Base-by-base conservation (phyloP, 1,139 yeast species). In the Pichia norvegensis region DNA sequence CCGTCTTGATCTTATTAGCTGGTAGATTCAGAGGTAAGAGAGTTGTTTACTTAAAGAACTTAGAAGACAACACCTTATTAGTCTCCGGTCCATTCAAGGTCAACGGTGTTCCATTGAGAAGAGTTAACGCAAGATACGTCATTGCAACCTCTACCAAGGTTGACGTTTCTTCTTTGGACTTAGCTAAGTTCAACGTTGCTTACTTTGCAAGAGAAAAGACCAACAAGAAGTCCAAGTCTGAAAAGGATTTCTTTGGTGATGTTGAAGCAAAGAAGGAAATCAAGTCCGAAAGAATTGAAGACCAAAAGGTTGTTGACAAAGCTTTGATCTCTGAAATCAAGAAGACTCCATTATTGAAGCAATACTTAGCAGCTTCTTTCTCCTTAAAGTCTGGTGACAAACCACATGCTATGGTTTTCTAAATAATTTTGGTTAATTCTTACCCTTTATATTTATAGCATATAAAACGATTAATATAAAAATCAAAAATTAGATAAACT, bases 21-120 rank as follows among this genome's bases (percentile, higher is more conserved):
- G 98, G 99, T 73, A 90, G 97, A 78, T 92, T 88, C 95, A 86
- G 98, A 78, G 99, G 99, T 73, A 94, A 92, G 88, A 92, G 99
- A 79, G 98, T 92, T 66, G 97, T 92, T 58, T 86, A 85, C 88
- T 84, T 92, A 72, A 92, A 92, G 85, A 77, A 84, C 76, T 82
- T 94, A 71, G 97, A 88, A 78, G 98, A 94, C 83, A 87, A 86
- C 90, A 92, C 97, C 61, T 80, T 94, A 68, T 85, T 92, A 70
- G 96, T 92, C 60, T 77, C 97, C 56, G 99, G 99, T 71, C 99
- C 99, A 69, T 94, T 92, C 95, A 94, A 92, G 84, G 87, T 92
- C 67, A 94, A 94, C 76, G 98, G 98, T 81, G 99, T 92, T 63
- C 98, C 99, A 73, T 83, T 92, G 73, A 87, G 97, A 83, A 87